A percentile compares a stretch with the other conserved stretches of the same genome.
Conservation (phyloP, 148 eudicot species). For the Arctostaphylos glauca region DNA sequence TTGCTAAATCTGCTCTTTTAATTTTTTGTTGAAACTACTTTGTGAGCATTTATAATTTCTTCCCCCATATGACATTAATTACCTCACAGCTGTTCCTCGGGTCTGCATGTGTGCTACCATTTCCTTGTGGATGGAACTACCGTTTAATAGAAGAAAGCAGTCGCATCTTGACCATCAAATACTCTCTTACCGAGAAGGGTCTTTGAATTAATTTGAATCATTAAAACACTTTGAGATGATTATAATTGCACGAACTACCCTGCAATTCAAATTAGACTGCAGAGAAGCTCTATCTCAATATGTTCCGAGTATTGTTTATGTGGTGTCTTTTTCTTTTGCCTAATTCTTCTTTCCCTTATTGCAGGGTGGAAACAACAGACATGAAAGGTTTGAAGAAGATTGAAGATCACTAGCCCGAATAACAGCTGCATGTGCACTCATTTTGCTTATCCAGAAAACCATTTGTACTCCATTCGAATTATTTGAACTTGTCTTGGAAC, state of each 20-base stretch:
- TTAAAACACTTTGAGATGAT: too few relatives aligned
- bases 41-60: neutral
- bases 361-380: conserved; percentile 72
- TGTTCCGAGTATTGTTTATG: neutral
- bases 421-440: neutral
- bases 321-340: neutral
- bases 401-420: conserved; percentile 34
- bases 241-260: too few relatives aligned
- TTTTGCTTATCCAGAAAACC: neutral
- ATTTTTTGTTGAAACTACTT: neutral
- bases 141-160: neutral
- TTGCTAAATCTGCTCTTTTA: neutral
- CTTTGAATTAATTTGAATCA: too few relatives aligned
- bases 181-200: too few relatives aligned
- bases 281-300: neutral
- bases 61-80: neutral
- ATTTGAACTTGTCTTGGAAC: neutral
- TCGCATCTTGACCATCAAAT: too few relatives aligned
- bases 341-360: neutral
- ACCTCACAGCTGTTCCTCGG: neutral
- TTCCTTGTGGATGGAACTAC: neutral
- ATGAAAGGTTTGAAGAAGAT: conserved; percentile 76
- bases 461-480: neutral
- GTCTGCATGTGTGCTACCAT: neutral
- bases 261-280: too few relatives aligned